Conservation (phyloP, 2,329 filamentous ascomycete genomes). For the Aphanocladium album region DNA sequence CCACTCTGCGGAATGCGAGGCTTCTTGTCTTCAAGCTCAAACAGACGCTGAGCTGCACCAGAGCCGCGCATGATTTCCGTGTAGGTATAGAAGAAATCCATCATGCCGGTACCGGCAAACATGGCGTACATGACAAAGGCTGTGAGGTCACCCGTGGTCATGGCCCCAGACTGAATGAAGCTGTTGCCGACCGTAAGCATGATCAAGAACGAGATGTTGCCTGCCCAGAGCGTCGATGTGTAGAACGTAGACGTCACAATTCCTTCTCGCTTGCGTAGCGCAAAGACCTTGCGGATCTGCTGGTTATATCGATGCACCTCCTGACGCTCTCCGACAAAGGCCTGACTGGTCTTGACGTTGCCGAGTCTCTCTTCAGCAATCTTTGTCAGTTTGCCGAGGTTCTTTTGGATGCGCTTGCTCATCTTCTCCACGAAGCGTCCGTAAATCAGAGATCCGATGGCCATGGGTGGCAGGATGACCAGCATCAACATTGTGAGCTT, state of each 20-base stretch:
- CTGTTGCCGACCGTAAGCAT: constrained; percentile 85
- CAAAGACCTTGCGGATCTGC: constrained; percentile 88
- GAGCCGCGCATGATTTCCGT: constrained; percentile 99
- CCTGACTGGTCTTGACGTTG: constrained; percentile 93
- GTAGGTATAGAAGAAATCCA: constrained; percentile 93
- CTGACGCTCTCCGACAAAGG: constrained; percentile 87
- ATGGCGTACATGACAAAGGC: constrained; percentile 99
- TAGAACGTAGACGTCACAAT: constrained; percentile 90
- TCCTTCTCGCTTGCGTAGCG: constrained; percentile 79
- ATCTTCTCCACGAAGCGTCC: constrained; percentile 83
- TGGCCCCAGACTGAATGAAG: constrained; percentile 79
- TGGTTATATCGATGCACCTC: constrained; percentile 88
- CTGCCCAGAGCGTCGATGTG: constrained; percentile 77
- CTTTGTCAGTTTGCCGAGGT: constrained; percentile 86
- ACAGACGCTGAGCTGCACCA: constrained; percentile 87
- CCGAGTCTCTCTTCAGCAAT: constrained; percentile 97
- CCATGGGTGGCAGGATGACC: constrained; percentile 85
- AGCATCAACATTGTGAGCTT: constrained; percentile 83
- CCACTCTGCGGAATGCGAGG: constrained; percentile 81
- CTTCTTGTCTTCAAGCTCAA: constrained; percentile 88
- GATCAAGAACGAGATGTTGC: constrained; percentile 92
- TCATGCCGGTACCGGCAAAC: constrained; percentile 77
- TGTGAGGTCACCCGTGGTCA: constrained; percentile 87
- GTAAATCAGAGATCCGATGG: constrained; percentile 84
- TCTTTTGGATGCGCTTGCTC: constrained; percentile 89